Percentiles rank a stretch among this genome's conserved stretches.
phyloP scores from a whole-genome alignment of 2,329 filamentous ascomycete genomes.

The Plenodomus tracheiphilus region DNA sequence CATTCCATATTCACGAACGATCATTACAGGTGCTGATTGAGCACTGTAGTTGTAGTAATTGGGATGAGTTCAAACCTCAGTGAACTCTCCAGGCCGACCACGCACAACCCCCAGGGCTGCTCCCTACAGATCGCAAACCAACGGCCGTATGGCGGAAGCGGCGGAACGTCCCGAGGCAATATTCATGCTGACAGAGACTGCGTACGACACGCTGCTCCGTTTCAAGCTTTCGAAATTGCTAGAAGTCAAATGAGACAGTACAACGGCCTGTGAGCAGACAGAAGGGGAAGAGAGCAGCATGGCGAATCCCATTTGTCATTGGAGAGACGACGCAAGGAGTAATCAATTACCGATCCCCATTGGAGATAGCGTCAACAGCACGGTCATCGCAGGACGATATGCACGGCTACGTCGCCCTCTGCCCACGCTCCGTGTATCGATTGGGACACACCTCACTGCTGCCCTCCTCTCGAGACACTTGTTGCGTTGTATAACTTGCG shows the following conservation, averaged over 20 bases:
- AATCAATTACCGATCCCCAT: conserved; percentile 41
- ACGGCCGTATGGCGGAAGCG: not conserved
- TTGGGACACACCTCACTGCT: conserved; percentile 8
- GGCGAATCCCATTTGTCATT: conserved; percentile 3
- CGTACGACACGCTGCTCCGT: not conserved
- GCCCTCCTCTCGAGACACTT: not conserved
- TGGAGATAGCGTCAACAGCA: conserved; percentile 39
- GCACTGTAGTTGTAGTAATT: too few relatives aligned
- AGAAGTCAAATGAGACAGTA: not conserved
- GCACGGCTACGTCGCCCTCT: conserved; percentile 34
- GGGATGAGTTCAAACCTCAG: too few relatives aligned
- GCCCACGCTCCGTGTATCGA: conserved; percentile 12
- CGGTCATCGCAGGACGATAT: conserved; percentile 31
- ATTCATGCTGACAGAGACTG: not conserved
- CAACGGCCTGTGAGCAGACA: not conserved
- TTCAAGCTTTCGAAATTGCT: not conserved
- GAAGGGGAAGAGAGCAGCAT: conserved; percentile 2
- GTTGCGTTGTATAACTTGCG: not conserved
- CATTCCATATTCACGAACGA: too few relatives aligned
- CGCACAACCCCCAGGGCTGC: too few relatives aligned
- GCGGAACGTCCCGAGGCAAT: conserved; percentile 1
- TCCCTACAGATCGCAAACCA: not conserved
- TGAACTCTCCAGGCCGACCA: too few relatives aligned
- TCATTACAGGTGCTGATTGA: too few relatives aligned
- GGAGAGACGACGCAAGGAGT: conserved; percentile 16